Evolutionary conservation across 2,329 filamentous ascomycete genomes (phyloP), one percentile per base, ranked within the genome.

Genomic region (Apiospora marii): DNA sequence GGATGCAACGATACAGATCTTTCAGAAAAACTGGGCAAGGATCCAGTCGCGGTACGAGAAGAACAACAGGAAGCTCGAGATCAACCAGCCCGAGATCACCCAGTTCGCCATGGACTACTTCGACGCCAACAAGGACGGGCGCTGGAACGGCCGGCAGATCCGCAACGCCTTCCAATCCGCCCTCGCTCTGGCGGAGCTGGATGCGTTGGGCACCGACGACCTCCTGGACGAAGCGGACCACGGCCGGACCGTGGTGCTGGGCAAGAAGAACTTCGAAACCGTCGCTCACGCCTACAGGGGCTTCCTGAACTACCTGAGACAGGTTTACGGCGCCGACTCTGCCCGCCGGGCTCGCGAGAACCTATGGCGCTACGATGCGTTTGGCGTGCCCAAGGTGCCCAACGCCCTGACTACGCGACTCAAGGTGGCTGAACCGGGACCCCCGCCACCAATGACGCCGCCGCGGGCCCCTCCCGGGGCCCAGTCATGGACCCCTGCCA

Each of bases 1-100:
- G 19, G 46, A 64, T 0, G 49, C 70, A 44, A 72, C 70, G 16
- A 51, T 19, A 0, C 27, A 70, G 22, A 43, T 70, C 1, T 70
- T 49, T 10, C 10, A 58, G 22, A 70, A 37, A 48, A 58, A 70
- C n/a, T 51, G 27, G 68, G 48, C 43, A 5, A n/a, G 48, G 5
- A 34, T 70, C 48, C 6, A 27, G 61, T 72, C 77, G 37, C 76
- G 76, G 7, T 78, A 79, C 64, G 73, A 70, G 1, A 41, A 48
- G 27, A 46, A 48, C 43, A 41, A 51, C 13, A 43, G 27, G 6
- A 43, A 41, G 1, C 1, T 70, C 30, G 22, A 73, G 8, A 67
- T 73, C 27, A 37, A 70, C 0, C 22, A 43, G 3, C 19, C 67
- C 13, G 51, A 67, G 67, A 70, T 73, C 5, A 37, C 53, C 16